Evolutionary conservation across 2,329 filamentous ascomycete genomes (phyloP).

Genomic region (Kalaharituber pfeilii): DNA sequence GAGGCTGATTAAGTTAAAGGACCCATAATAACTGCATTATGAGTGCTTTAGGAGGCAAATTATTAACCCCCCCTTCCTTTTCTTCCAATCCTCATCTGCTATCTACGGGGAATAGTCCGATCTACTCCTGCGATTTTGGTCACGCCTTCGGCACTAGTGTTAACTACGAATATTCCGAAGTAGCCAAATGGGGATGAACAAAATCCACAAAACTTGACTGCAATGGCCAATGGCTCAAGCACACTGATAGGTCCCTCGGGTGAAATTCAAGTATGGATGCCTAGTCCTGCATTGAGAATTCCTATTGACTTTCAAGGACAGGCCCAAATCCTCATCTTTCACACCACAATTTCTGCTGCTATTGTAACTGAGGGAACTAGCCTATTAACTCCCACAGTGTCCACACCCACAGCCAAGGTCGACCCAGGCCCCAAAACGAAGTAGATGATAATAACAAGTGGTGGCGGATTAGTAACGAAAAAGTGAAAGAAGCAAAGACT

Average conservation of each 20-base stretch:
- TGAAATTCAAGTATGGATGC: too few relatives aligned
- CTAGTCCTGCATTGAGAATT: slow-evolving; percentile 30
- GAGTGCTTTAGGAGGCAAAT: slow-evolving; percentile 77
- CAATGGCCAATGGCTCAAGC: too few relatives aligned
- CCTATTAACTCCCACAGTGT: too few relatives aligned
- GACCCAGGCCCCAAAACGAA: slow-evolving; percentile 26
- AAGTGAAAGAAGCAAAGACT: neutral
- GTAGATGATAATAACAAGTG: slow-evolving; percentile 30
- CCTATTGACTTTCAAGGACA: slow-evolving; percentile 25
- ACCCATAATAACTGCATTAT: too few relatives aligned
- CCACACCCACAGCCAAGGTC: too few relatives aligned
- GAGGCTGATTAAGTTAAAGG: too few relatives aligned
- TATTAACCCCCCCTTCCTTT: neutral
- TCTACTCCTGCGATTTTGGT: neutral
- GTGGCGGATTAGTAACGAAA: neutral
- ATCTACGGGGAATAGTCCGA: neutral
- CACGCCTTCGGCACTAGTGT: too few relatives aligned
- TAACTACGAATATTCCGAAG: too few relatives aligned
- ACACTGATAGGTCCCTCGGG: too few relatives aligned
- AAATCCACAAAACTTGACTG: too few relatives aligned
- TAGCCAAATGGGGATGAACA: too few relatives aligned
- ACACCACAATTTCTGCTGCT: neutral
- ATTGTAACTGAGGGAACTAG: too few relatives aligned
- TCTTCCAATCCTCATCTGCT: neutral
- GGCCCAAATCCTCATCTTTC: neutral